Base-by-base conservation (phyloP, 140 eudicot species). In the Stevia rebaudiana region DNA sequence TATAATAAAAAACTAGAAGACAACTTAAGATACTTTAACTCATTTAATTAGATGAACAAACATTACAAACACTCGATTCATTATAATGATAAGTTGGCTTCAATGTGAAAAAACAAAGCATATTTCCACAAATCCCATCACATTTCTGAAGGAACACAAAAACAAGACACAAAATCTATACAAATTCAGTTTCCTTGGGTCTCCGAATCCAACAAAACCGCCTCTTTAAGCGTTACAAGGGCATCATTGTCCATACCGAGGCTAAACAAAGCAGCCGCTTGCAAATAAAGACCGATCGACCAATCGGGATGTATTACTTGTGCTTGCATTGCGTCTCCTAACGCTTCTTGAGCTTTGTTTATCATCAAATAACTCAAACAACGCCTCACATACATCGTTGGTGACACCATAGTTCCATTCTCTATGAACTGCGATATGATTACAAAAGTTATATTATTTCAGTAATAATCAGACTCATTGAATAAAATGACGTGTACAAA, bases 251-350 rank as follows among this genome's bases (percentile, higher is more conserved):
- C 94, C 89, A 81, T 83, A n/a, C 86, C 97, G 8, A 89, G 84
- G 70, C 77, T 77, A 62, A 80, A 83, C 42, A 89, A 86, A 28
- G 95, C 87, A 43, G 89, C 92, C 5, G 94, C 94, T 77, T 84
- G 95, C 11, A 90, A 90, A 80, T 90, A 79, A 74, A 77, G 84
- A 3, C 90, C 95, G 54, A 85, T 84, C 0, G 82, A 76, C 97
- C 97, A 86, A 8, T 81, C 87, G 0, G 94, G 90, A 8, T 84
- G 70, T 41, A 83, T 76, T 15, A 58, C 81, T 15, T 83, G 87
- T 8, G 97, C 94, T 76, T 86, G 87, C 95, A 83, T 80, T 7
- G 95, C 95, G 67, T 90, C 97, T 19, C 81, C 86, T 4, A 90
- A 73, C 11, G 94, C 95, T 82, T 90, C 94, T 68, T 90, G 82